Evolutionary conservation across 2,329 filamentous ascomycete species (phyloP), one percentile per base, ranked within the genome.

Genomic region (Paraphoma chrysanthemicola): DNA sequence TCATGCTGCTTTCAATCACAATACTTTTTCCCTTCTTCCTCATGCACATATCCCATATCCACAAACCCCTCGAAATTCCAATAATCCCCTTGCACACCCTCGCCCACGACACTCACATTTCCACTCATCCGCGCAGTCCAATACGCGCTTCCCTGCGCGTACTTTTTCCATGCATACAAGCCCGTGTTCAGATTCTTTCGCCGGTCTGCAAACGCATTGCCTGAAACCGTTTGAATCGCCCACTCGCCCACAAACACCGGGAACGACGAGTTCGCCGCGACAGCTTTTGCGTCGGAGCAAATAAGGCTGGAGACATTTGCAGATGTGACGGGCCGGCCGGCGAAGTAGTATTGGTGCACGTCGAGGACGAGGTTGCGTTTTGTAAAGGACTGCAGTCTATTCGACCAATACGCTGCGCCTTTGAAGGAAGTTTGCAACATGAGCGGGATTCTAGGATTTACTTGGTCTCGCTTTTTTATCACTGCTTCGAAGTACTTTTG

Each of bases 211-310:
- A 76, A 60, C 8, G 61, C 67, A 59, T 78, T 78, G 49, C 76
- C 71, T 28, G 65, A 63, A 23, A 63, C 54, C 3, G 68, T 67
- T 61, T 78, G 70, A 14, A 77, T 63, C 3, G 66, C 62, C 72
- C 73, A 77, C 56, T 77, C 74, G 29, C 75, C 75, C 9, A 77
- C 64, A 46, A 77, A 76, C 6, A 68, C 59, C 2, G 67, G 64
- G 36, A 67, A 36, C 10, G 65, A 43, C 64, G 63, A 11, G 39
- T 48, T 61, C 51, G 6, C 56, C 59, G 55, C 57, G 5, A 63
- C 41, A 17, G 29, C 51, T 31, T 59, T 51, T 2, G 63, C 64
- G 12, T 69, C 59, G n/a, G 57, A 56, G 16, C 59, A 66, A n/a
- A 65, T 60, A 9, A 50, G 49, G 3, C 51, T 30, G 17, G 54